Conservation (phyloP, 2,329 filamentous ascomycete species). For the Atkinsonella hypoxylon region DNA sequence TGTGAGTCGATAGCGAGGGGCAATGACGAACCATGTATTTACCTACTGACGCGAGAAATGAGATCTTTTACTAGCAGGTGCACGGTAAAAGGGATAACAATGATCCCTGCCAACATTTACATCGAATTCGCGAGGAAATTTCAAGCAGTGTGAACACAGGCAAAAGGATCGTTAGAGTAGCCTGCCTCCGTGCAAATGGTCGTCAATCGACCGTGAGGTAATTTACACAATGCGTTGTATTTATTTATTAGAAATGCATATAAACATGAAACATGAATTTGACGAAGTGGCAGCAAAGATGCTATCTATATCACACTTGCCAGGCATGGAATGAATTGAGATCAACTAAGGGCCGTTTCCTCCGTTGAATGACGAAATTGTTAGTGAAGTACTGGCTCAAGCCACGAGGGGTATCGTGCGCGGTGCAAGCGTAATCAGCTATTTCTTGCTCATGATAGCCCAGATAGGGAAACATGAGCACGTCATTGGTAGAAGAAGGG, state of each 20-base stretch:
- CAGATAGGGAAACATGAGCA: not conserved
- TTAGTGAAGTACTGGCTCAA: not conserved
- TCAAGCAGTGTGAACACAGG: no score
- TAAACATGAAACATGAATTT: not conserved
- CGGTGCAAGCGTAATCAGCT: slow-evolving; percentile 8
- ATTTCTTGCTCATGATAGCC: not conserved
- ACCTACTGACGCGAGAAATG: no score
- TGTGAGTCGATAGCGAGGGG: no score
- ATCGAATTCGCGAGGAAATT: no score
- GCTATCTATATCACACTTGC: not conserved
- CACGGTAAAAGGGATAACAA: no score
- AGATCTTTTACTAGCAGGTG: no score
- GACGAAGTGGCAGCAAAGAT: not conserved
- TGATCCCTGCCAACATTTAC: no score
- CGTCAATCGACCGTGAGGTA: no score
- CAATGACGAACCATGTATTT: no score
- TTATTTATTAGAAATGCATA: not conserved
- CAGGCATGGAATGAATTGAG: not conserved
- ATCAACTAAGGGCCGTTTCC: not conserved
- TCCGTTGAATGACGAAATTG: slow-evolving; percentile 1
- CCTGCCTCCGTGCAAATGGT: no score
- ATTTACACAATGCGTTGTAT: no score
- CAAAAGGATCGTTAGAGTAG: no score
- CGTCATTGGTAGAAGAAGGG: slow-evolving; percentile 1
- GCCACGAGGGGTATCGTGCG: slow-evolving; percentile 2